These are phyloP conservation scores for Suhomyces canberraensis DNA, from an alignment of 805 yeast genomes.

Conservation along the genomic window DNA sequence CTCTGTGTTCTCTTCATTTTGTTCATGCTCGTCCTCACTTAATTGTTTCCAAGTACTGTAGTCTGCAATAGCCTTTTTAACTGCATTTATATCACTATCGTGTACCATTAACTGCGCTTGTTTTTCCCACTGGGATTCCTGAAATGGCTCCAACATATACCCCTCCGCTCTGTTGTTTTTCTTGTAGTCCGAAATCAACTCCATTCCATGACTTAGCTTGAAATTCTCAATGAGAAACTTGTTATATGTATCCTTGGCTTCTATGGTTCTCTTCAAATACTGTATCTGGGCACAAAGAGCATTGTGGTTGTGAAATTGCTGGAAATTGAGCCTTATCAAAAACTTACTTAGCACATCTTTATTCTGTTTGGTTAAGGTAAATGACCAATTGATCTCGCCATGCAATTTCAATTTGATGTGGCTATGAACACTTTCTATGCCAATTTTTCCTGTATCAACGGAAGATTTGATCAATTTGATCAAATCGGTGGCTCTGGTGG, in stretches of 20 bases:
- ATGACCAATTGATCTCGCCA: conserved; percentile 20
- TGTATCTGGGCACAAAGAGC: conserved; percentile 16
- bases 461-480: background rate
- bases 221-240: conserved; percentile 33
- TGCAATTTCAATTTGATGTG: conserved; percentile 1
- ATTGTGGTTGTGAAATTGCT: conserved; percentile 20
- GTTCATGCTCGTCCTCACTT: too few relatives aligned
- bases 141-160: conserved; percentile 5
- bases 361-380: conserved; percentile 12
- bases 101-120: too few relatives aligned
- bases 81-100: too few relatives aligned
- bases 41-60: too few relatives aligned
- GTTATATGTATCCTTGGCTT: conserved; percentile 29
- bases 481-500: background rate
- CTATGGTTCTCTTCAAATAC: conserved; percentile 18
- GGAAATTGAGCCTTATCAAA: conserved; percentile 18
- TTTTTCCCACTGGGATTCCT: background rate
- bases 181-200: conserved; percentile 27
- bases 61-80: too few relatives aligned
- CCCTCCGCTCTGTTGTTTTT: conserved; percentile 13
- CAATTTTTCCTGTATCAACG: too few relatives aligned
- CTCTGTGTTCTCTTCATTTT: too few relatives aligned
- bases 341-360: conserved; percentile 10
- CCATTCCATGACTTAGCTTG: conserved; percentile 32
- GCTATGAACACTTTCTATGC: too few relatives aligned